A percentile compares a stretch with the other conserved stretches of the same genome.
Conservation (phyloP, 73 alveolate species). For the Urostyla sp. region DNA sequence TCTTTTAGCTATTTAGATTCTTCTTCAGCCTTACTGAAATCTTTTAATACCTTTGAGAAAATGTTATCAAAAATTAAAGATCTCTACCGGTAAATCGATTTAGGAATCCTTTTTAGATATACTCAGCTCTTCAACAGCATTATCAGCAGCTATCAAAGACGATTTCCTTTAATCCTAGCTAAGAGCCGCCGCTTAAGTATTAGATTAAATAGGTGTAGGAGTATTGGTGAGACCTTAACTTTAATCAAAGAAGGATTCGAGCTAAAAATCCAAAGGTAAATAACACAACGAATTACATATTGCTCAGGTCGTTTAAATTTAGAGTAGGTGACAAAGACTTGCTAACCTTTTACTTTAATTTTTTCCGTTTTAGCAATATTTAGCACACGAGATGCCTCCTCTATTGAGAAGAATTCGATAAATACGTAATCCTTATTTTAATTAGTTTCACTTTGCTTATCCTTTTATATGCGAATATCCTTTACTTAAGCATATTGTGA, state of each 20-base stretch:
- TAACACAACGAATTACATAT: constrained; percentile 1
- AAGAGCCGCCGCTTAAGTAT: background rate
- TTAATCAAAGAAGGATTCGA: constrained; percentile 43
- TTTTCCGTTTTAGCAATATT: constrained; percentile 32
- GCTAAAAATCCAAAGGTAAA: background rate
- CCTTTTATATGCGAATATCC: constrained; percentile 59
- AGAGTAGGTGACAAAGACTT: constrained; percentile 53
- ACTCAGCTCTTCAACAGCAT: too few relatives aligned
- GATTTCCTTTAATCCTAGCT: background rate
- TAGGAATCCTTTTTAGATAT: too few relatives aligned
- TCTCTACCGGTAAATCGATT: constrained; percentile 2
- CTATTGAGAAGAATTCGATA: constrained; percentile 69
- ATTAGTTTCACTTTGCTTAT: constrained; percentile 8
- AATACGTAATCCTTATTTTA: constrained; percentile 53
- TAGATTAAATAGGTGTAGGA: background rate
- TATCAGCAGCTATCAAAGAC: too few relatives aligned
- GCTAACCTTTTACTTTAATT: constrained; percentile 38
- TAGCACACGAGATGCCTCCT: constrained; percentile 57
- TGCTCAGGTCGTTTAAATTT: constrained; percentile 53
- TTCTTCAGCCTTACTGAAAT: background rate
- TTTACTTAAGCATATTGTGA: constrained; percentile 59
- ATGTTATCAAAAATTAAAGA: background rate
- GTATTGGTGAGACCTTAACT: constrained; percentile 14
- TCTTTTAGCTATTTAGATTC: background rate
- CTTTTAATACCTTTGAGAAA: background rate